Evolutionary conservation across 192 early-diverging fungal species (phyloP).

Genomic region (Chytriomyces confervae): DNA sequence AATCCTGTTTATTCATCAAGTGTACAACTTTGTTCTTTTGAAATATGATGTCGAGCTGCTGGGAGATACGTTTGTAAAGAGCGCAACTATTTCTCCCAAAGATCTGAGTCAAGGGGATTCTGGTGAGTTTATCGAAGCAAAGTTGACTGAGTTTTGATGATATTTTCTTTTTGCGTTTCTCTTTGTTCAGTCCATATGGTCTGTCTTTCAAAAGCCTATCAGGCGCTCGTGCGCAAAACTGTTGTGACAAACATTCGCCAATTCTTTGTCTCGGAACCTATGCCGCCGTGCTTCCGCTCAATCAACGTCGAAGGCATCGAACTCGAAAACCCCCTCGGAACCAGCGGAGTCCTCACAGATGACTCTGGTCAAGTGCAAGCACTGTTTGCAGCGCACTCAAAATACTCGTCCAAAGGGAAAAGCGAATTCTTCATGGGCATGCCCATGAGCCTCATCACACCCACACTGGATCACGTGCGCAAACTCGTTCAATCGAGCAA

Average conservation of each 20-base stretch:
- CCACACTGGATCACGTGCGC: conserved; percentile 26
- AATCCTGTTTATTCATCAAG: conserved; percentile 80
- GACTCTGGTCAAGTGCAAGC: conserved; percentile 44
- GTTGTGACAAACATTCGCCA: conserved; percentile 53
- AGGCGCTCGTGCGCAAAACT: conserved; percentile 49
- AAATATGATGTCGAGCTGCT: conserved; percentile 77
- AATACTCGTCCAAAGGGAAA: conserved; percentile 44
- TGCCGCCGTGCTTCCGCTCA: conserved; percentile 47
- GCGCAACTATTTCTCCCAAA: conserved; percentile 29
- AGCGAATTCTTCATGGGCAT: conserved; percentile 54
- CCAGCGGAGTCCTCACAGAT: conserved; percentile 45
- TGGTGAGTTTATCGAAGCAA: conserved; percentile 1
- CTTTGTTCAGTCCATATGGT: conserved; percentile 36
- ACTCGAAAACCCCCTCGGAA: conserved; percentile 50
- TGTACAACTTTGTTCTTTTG: conserved; percentile 83
- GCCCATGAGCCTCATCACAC: conserved; percentile 33
- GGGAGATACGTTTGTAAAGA: conserved; percentile 64
- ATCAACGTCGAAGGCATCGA: conserved; percentile 53
- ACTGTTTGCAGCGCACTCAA: conserved; percentile 42
- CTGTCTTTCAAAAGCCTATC: conserved; percentile 51
- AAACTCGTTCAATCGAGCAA: not conserved
- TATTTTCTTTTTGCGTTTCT: not conserved
- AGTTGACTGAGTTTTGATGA: not conserved
- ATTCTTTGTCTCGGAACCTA: conserved; percentile 49
- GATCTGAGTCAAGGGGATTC: conserved; percentile 41